Conservation (phyloP, 1,284 basidiomycete genomes). For the Chiua sp. region DNA sequence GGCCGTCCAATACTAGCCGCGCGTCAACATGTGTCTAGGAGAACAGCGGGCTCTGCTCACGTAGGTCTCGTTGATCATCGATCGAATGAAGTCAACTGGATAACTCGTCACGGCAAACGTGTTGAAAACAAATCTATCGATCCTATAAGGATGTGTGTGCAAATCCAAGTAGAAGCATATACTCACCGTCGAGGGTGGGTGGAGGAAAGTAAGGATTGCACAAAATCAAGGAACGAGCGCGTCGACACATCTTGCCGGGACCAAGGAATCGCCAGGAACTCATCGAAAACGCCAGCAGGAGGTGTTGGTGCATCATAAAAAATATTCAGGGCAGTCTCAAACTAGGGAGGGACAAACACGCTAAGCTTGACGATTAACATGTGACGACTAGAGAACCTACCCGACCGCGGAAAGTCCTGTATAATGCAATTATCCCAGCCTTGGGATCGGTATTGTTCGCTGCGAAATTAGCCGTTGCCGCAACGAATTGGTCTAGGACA, state of each 20-base stretch:
- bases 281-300: not conserved
- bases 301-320: not conserved
- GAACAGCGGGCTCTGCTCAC: not conserved
- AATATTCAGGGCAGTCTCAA: not conserved
- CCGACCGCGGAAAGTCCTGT: not conserved
- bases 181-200: not conserved
- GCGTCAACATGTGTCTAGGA: not conserved
- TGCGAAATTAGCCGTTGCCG: not conserved
- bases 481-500: not conserved
- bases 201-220: not conserved
- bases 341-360: not conserved
- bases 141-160: not conserved
- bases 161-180: not conserved
- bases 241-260: not conserved
- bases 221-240: not conserved
- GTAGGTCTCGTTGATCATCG: not conserved
- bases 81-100: not conserved
- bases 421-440: not conserved
- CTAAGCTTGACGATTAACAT: not conserved
- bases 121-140: not conserved
- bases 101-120: not conserved
- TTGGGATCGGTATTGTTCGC: not conserved
- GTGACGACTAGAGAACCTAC: not conserved
- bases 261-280: not conserved
- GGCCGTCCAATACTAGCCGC: not conserved